Base-by-base conservation (phyloP, 805 yeast genomes). In the Kodamaea restingae region DNA sequence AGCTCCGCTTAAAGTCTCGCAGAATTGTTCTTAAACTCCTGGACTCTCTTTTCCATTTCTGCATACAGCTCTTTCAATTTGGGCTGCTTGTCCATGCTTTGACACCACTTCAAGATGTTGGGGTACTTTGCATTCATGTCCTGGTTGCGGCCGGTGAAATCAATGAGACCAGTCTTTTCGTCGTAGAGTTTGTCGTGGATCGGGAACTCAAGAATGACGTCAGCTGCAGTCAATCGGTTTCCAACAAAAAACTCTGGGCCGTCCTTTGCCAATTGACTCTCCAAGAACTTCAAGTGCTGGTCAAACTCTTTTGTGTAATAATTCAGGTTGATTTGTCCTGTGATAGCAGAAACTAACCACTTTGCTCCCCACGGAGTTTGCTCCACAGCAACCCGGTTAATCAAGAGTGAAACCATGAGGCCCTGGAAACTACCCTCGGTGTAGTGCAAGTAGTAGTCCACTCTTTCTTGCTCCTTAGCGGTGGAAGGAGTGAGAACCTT, bases 371-470 rank as follows among this genome's bases (percentile, higher is more conserved):
- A 72, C 61, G 5, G 83, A 1, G 74, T 67, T 4, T 62, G 46
- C 2, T 58, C 46, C 42, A 65, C 71, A 3, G 71, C 73, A 22
- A 58, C 57, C 3, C 65, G 52, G 63, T 64, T 55, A 61, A 67
- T 57, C 40, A 65, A 51, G 35, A 63, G 48, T 3, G 63, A 44
- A 21, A 66, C 61, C 39, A 75, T 53, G 7, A 66, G 58, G 5
- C 77, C 75, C 53, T 75, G 80, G 12, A 83, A 52, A 15, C 84
- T 70, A 1, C 80, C 84, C 56, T 84, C 91, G 12, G 75, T 55
- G 48, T 73, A 78, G 50, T 76, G 76, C 30, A 76, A 56, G 46
- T 61, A 78, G 52, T 73, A 81, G 43, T 73, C 73, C 22, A 76
- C 70, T 29, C 52, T 38, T 79, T 59, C 15, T 54, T 60, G 10